Base-by-base conservation (phyloP, 2,329 filamentous ascomycete species). In the Aspergillus niger region DNA sequence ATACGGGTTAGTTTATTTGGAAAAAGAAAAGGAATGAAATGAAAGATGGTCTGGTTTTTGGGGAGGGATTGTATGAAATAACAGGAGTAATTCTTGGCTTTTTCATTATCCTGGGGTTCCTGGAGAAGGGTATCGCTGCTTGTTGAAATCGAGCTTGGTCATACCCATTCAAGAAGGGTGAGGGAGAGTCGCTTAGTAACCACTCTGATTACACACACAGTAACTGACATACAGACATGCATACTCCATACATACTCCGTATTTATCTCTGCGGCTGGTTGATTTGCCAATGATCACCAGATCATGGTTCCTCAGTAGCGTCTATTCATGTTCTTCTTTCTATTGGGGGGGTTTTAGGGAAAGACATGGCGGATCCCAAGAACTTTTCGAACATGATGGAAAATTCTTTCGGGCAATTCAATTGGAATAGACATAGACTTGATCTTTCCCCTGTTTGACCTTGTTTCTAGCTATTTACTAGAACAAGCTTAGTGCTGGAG, bases 381-480 rank as follows among this genome's bases (percentile, higher is more conserved):
- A 22, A 22, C 32, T 44, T 20, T 44, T 44, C 41, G 41, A 44
- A 44, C 41, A 22, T 24, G 53, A 43, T 36, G 30, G 43, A 38
- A 36, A 24, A 22, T n/a, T 30, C 32, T 36, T 36, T 36, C 43
- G 5, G 41, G 38, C 39, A 44, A 56, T 17, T 41, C 54, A 36
- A 26, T 13, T 13, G 3, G 5, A 22, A 44, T 50, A 43, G 55
- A 20, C 39, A 41, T 26, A 26, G 41, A 49, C 11, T 43, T 50
- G 44, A 57, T 50, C 55, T 15, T 32, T 32, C 48, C 44, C 55
- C 55, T 50, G 55, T 44, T 55, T 55, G 41, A 47, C 24, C 53
- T 32, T 44, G 53, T 55, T 55, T 55, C 53, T 55, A 55, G 53
- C 53, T 55, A 44, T 39, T 55, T 55, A 55, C 53, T 41, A 15